These are phyloP conservation scores for Aspergillus niger DNA, from an alignment of 2,329 filamentous ascomycete species.

Conservation along the genomic window DNA sequence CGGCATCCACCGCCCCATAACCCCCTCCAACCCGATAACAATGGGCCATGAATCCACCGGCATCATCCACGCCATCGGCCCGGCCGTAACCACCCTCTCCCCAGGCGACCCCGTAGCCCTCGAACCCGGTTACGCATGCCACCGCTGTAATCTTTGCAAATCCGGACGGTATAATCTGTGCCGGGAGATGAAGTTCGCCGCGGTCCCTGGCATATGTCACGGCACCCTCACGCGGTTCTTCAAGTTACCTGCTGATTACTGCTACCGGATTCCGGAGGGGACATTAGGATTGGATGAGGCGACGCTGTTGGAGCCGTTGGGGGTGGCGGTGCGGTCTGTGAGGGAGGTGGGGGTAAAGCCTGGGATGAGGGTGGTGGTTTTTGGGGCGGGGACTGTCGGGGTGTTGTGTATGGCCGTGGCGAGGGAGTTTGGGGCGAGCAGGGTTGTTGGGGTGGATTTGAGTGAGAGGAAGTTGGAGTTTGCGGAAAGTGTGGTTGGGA, in stretches of 20 bases:
- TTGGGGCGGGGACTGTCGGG: conserved; percentile 78
- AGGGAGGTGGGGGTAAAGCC: conserved; percentile 42
- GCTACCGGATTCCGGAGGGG: conserved; percentile 40
- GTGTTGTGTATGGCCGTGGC: conserved; percentile 82
- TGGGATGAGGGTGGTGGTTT: conserved; percentile 52
- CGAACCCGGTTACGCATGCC: conserved; percentile 40
- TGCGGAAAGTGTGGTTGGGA: not conserved
- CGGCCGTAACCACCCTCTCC: conserved; percentile 24
- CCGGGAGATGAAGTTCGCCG: conserved; percentile 43
- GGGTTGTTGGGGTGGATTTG: conserved; percentile 57
- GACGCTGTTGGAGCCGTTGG: conserved; percentile 52
- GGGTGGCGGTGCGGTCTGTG: conserved; percentile 50
- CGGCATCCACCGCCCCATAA: conserved; percentile 34
- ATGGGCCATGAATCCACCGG: conserved; percentile 42
- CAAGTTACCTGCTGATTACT: conserved; percentile 41
- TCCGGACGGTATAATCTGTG: conserved; percentile 47
- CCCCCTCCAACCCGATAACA: conserved; percentile 26
- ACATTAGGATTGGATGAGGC: conserved; percentile 45
- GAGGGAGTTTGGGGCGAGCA: conserved; percentile 73
- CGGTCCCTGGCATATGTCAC: conserved; percentile 39
- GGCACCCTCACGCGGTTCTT: conserved; percentile 44
- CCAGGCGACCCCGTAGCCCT: conserved; percentile 39
- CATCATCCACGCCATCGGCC: conserved; percentile 29
- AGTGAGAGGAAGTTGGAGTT: not conserved
- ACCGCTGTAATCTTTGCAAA: conserved; percentile 39